These are phyloP conservation scores for Pancytospora philotis DNA, from an alignment of 371 early-diverging fungal genomes.

Conservation along the genomic window DNA sequence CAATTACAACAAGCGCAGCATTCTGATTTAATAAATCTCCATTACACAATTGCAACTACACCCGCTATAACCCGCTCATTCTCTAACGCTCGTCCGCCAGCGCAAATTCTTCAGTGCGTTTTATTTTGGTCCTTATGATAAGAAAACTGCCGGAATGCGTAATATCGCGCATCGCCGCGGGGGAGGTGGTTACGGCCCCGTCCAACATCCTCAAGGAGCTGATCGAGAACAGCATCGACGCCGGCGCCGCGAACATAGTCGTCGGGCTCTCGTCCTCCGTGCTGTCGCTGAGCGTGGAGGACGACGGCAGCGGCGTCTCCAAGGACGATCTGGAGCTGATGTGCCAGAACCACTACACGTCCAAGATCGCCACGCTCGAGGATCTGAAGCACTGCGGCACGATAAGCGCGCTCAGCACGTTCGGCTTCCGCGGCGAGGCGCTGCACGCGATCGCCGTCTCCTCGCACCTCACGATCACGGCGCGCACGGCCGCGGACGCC, in stretches of 20 bases:
- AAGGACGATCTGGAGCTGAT: slow-evolving; percentile 66
- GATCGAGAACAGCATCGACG: slow-evolving; percentile 89
- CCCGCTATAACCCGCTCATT: too few relatives aligned
- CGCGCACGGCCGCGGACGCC: slow-evolving; percentile 17
- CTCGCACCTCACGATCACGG: slow-evolving; percentile 71
- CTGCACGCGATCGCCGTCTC: slow-evolving; percentile 84
- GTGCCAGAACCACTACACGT: slow-evolving; percentile 84
- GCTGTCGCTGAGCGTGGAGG: slow-evolving; percentile 74
- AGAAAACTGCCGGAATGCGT: slow-evolving; percentile 48
- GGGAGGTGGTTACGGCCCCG: slow-evolving; percentile 61
- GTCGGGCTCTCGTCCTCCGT: slow-evolving; percentile 74
- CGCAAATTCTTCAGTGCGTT: too few relatives aligned
- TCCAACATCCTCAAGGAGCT: slow-evolving; percentile 87
- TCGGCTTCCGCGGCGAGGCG: slow-evolving; percentile 95
- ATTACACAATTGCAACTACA: too few relatives aligned
- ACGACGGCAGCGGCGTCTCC: slow-evolving; percentile 87
- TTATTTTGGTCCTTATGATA: too few relatives aligned
- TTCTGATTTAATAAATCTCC: too few relatives aligned
- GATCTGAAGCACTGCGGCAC: slow-evolving; percentile 62
- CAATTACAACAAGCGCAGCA: too few relatives aligned
- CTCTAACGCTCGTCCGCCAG: too few relatives aligned
- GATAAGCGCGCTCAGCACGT: slow-evolving; percentile 66
- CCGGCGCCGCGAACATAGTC: slow-evolving; percentile 71
- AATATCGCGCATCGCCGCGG: slow-evolving; percentile 57
- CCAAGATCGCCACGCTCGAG: slow-evolving; percentile 73